These are phyloP conservation scores for Monosporascus sp. DNA, from an alignment of 2,329 filamentous ascomycete species.

Conservation along the genomic window DNA sequence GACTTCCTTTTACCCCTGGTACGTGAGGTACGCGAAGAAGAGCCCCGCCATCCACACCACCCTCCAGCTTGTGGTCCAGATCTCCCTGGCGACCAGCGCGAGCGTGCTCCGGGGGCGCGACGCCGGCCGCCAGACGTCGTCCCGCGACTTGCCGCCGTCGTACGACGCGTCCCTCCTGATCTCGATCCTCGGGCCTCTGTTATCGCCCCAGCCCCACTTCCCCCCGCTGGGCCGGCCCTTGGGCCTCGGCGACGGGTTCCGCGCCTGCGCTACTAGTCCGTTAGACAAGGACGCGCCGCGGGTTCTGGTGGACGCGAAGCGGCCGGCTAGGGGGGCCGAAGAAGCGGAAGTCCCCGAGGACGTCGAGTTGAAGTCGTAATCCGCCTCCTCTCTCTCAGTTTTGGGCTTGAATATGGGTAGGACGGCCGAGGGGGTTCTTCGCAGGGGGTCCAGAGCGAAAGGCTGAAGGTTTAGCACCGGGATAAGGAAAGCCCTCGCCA, in stretches of 20 bases:
- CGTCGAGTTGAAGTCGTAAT: slow-evolving; percentile 17
- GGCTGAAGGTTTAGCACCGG: slow-evolving; percentile 48
- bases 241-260: slow-evolving; percentile 18
- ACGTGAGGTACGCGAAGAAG: slow-evolving; percentile 64
- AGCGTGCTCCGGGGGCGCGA: slow-evolving; percentile 30
- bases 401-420: slow-evolving; percentile 52
- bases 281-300: slow-evolving; percentile 21
- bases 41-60: slow-evolving; percentile 58
- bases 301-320: slow-evolving; percentile 21
- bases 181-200: slow-evolving; percentile 45
- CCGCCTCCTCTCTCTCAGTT: slow-evolving; percentile 40
- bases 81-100: slow-evolving; percentile 50
- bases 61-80: slow-evolving; percentile 55
- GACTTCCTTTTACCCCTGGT: slow-evolving; percentile 44
- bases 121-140: slow-evolving; percentile 21
- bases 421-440: slow-evolving; percentile 20
- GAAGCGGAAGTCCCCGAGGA: slow-evolving; percentile 32
- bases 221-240: slow-evolving; percentile 17
- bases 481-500: slow-evolving; percentile 51
- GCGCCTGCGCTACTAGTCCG: slow-evolving; percentile 11
- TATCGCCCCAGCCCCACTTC: slow-evolving; percentile 42
- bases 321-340: slow-evolving; percentile 26
- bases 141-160: slow-evolving; percentile 28
- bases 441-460: slow-evolving; percentile 45
- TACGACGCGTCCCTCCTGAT: slow-evolving; percentile 43